Base-by-base conservation (phyloP, 495 filamentous ascomycete species). In the Trichoderma erinaceum region DNA sequence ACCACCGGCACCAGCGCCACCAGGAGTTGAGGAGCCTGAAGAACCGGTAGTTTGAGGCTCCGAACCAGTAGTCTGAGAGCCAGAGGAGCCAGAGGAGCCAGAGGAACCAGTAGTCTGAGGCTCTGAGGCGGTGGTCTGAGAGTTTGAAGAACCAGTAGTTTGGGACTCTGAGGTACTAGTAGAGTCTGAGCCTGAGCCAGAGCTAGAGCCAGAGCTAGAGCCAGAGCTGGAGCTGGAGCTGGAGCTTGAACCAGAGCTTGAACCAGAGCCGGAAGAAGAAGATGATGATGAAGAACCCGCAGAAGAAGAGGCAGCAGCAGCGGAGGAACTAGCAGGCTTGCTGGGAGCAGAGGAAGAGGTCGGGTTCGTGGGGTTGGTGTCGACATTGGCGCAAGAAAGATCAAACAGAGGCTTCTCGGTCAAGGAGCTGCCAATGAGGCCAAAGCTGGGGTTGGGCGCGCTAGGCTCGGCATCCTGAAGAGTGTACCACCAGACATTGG, bases 401-500 rank as follows among this genome's bases (percentile, higher is more conserved):
- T 90, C 82, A 76, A 82, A 92, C 21, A 89, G 76, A 41, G 88
- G 87, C 5, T 75, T 88, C 66, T 81, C 86, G 68, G 75, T 75
- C 41, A 82, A 69, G 38, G 70, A 63, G 75, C 71, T 76, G 25
- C 79, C 81, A 58, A 80, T 70, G 65, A 85, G 71, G 66, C 91
- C 91, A 76, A 95, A 94, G 80, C 86, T 89, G 67, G 89, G 88
- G 79, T 76, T 85, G 15, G 88, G 84, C 12, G 79, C 82, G 15
- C 74, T 78, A 29, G 81, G 81, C 41, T 76, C 77, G 41, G 84
- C 82, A 69, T 94, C 91, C 72, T 90, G 84, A 15, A 93, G 84
- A 38, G 85, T 88, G 81, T 89, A 92, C 85, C 86, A 96, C 84
- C 85, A 96, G 67, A 86, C 87, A 78, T 91, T 92, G 77, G 78